Base-by-base conservation (phyloP, 345 rosid genomes). In the Lagerstroemia speciosa region DNA sequence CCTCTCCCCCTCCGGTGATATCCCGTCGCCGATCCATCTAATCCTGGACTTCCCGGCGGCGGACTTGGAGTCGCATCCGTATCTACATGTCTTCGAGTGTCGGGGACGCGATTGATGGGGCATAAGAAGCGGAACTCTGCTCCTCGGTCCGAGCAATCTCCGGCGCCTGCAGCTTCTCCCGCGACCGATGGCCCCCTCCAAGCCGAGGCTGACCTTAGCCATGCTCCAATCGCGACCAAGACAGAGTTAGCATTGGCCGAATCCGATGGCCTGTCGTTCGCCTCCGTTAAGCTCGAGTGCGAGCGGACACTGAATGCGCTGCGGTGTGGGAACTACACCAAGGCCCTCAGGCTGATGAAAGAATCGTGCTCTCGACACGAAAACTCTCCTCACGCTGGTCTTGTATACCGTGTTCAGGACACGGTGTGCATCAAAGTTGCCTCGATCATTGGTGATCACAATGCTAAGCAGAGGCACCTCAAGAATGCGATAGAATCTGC, bases 271-370 rank as follows among this genome's bases (percentile, higher is more conserved):
- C 77, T 83, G 61, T 72, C 80, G 67, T 76, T 69, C 77, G 66
- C 79, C 26, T 72, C 75, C 38, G 74, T 89, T 78, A 94, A 88
- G 85, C 74, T 60, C 1, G 98, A 94, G 71, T 91, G 93, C 77
- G 97, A 91, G 77, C 87, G 92, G 60, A 96, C 99, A 53, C 81
- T 89, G 19, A 85, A 78, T 32, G 83, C 98, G 24, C 84, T 91
- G 26, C 93, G 86, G 70, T 81, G 93, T 1, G 99, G 99, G 27
- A 91, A 91, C 79, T 89, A 91, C 78, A 88, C 72, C 64, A 91
- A 88, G 74, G 97, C 97, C 69, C 78, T 89, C 38, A 86, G 96
- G 57, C 83, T 89, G 11, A 89, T 94, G 88, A 94, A 89, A 80
- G 93, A 89, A n/a, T 81, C 83, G 1, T 82, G 86, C 65, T 40